Conservation (phyloP, 805 yeast genomes). For the Zygosaccharomyces rouxii region DNA sequence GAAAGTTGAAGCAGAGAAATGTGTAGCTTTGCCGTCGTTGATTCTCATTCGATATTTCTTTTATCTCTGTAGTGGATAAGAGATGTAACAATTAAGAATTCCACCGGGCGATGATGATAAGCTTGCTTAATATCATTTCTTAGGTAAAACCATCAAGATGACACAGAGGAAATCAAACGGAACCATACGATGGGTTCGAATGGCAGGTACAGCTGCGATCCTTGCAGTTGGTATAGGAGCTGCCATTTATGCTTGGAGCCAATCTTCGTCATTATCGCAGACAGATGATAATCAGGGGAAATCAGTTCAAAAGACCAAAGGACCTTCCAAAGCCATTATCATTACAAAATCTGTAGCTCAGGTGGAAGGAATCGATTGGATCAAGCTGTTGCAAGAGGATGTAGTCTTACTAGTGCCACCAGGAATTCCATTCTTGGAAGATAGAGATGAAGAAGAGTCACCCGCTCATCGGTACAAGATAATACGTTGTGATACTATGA, state of each 20-base stretch:
- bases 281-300: not conserved
- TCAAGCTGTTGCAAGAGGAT: slow-evolving; percentile 18
- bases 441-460: slow-evolving; percentile 17
- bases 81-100: not conserved
- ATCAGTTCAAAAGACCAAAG: not conserved
- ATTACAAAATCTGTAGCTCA: slow-evolving; percentile 18
- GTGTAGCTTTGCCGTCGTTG: slow-evolving; percentile 5
- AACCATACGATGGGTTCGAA: not conserved
- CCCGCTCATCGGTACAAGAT: slow-evolving; percentile 30
- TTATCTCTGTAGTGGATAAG: not conserved
- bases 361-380: slow-evolving; percentile 18
- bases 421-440: slow-evolving; percentile 15
- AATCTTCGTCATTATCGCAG: not conserved
- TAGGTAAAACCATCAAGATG: not conserved
- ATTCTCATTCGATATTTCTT: slow-evolving; percentile 2
- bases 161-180: not conserved
- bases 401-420: slow-evolving; percentile 38
- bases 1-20: slow-evolving; percentile 45
- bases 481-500: slow-evolving; percentile 44
- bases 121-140: not conserved
- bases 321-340: slow-evolving; percentile 18
- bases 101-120: not conserved
- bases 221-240: slow-evolving; percentile 13
- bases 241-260: slow-evolving; percentile 9
- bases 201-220: slow-evolving; percentile 10